Percentiles rank a stretch among this genome's conserved stretches.
Evolutionary conservation across 768 basidiomycete genomes (phyloP).

Genomic region (Leccinum pellstonianum): DNA sequence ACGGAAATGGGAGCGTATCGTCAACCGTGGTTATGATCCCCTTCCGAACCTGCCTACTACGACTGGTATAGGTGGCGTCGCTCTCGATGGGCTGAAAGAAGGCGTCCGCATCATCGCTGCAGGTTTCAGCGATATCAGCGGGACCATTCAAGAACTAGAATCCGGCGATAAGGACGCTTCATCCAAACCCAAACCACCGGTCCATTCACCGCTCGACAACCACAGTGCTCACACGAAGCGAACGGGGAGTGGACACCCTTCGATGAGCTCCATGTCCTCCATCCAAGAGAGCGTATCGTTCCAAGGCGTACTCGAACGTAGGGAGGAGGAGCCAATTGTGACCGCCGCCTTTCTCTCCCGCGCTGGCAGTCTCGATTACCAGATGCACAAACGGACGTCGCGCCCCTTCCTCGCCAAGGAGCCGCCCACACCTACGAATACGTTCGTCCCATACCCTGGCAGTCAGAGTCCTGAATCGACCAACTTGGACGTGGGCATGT

Average conservation of each 20-base stretch:
- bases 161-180: not conserved
- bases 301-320: not conserved
- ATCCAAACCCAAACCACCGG: not conserved
- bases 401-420: not conserved
- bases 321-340: not conserved
- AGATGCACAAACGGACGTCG: slow-evolving; percentile 17
- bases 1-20: slow-evolving; percentile 81
- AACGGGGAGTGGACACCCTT: slow-evolving; percentile 36
- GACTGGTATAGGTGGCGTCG: slow-evolving; percentile 17
- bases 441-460: not conserved
- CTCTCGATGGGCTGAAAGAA: slow-evolving; percentile 61
- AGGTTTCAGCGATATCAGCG: slow-evolving; percentile 35
- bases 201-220: slow-evolving; percentile 11
- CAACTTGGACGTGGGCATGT: slow-evolving; percentile 13
- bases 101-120: slow-evolving; percentile 61
- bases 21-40: slow-evolving; percentile 48
- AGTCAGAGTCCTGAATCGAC: not conserved
- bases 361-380: slow-evolving; percentile 15
- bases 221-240: slow-evolving; percentile 21
- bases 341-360: slow-evolving; percentile 13
- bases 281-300: slow-evolving; percentile 27
- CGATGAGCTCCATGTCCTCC: slow-evolving; percentile 48
- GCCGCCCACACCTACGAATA: not conserved
- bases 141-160: slow-evolving; percentile 18
- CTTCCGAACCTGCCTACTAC: not conserved